Percentiles rank a stretch among this genome's conserved stretches.
phyloP scores from a whole-genome alignment of 202 grass and related monocot genomes.

The Setaria italica region DNA sequence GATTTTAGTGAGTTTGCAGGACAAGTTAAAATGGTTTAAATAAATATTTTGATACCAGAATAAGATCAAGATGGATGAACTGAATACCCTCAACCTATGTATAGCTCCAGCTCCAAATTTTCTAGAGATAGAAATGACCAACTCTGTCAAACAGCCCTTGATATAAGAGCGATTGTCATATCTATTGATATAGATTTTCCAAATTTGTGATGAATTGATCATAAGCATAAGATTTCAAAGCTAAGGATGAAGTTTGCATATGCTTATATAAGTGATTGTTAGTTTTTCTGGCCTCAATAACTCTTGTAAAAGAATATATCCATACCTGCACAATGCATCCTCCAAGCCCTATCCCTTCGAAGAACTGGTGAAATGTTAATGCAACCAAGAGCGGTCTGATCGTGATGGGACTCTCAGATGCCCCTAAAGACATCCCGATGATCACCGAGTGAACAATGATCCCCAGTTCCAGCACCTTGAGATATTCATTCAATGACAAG shows the following conservation, averaged over 20 bases:
- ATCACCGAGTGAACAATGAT: conserved; percentile 84
- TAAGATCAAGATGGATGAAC: neutral
- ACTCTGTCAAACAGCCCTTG: neutral
- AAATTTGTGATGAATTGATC: neutral
- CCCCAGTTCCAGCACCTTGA: conserved; percentile 79
- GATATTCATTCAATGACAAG: neutral
- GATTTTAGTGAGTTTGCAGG: neutral
- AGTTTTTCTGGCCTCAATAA: neutral
- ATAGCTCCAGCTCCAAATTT: neutral
- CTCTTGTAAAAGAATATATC: neutral
- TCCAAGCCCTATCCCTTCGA: conserved; percentile 83
- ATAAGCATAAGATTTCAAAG: neutral
- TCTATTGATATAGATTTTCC: neutral
- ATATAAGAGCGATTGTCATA: neutral
- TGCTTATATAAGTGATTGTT: neutral
- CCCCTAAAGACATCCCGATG: conserved; percentile 74
- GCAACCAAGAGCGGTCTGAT: conserved; percentile 67
- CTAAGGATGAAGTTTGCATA: neutral
- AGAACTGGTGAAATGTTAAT: conserved; percentile 79
- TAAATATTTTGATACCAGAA: neutral
- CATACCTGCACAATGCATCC: conserved; percentile 80
- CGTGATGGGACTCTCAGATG: conserved; percentile 55
- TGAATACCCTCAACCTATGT: neutral
- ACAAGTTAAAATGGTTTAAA: neutral
- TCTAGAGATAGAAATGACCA: neutral